phyloP scores from a whole-genome alignment of 2,329 filamentous ascomycete species.

The Nigrospora oryzae region DNA sequence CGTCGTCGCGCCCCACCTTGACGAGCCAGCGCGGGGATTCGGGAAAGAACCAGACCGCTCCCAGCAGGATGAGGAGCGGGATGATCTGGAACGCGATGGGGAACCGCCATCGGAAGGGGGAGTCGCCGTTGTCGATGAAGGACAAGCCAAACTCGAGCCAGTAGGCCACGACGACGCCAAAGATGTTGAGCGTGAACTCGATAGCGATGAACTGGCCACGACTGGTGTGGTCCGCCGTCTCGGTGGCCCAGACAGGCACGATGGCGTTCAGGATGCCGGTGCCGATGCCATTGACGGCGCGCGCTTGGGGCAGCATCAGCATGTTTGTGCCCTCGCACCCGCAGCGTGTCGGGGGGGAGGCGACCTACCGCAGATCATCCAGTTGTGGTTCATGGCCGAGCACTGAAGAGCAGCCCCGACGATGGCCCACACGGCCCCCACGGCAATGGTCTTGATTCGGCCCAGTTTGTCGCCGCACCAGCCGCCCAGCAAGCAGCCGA shows the following conservation, averaged over 20 bases:
- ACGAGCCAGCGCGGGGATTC: slow-evolving; percentile 62
- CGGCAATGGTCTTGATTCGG: slow-evolving; percentile 53
- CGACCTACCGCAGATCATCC: slow-evolving; percentile 59
- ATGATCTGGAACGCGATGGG: slow-evolving; percentile 64
- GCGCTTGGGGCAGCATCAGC: slow-evolving; percentile 26
- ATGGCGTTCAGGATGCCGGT: slow-evolving; percentile 65
- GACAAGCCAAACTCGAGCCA: slow-evolving; percentile 53
- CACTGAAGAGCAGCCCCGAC: slow-evolving; percentile 57
- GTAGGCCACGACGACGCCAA: slow-evolving; percentile 57
- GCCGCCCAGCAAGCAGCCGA: slow-evolving; percentile 55
- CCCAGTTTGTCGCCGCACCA: slow-evolving; percentile 56
- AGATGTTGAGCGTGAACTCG: slow-evolving; percentile 67
- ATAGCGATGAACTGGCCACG: slow-evolving; percentile 63
- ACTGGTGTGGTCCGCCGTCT: slow-evolving; percentile 58
- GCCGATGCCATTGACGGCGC: slow-evolving; percentile 55
- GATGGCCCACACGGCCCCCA: slow-evolving; percentile 48
- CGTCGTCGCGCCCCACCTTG: slow-evolving; percentile 57
- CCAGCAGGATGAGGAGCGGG: slow-evolving; percentile 49
- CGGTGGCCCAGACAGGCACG: slow-evolving; percentile 63
- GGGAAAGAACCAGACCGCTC: slow-evolving; percentile 56
- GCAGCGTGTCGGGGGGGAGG: neutral
- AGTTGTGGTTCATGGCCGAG: slow-evolving; percentile 54
- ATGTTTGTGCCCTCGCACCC: too few relatives aligned
- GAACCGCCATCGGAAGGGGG: slow-evolving; percentile 57
- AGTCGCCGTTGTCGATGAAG: slow-evolving; percentile 49